phyloP scores from a whole-genome alignment of 805 yeast species.

The Yarrowia deformans region DNA sequence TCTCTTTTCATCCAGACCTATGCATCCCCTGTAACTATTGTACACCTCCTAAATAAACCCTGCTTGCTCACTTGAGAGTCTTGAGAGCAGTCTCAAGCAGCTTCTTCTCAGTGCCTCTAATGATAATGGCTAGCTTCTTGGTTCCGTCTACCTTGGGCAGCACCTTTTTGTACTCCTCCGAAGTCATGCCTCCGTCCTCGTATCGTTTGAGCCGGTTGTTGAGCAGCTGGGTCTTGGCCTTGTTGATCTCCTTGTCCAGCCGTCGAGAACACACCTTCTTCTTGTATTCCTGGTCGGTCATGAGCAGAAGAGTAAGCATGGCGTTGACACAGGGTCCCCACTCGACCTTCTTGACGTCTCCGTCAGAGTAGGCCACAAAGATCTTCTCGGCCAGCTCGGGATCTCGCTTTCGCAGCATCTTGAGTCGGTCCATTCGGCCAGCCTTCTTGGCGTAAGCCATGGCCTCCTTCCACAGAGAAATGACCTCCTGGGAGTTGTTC shows the following conservation, averaged over 20 bases:
- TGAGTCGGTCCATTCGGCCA: slow-evolving; percentile 45
- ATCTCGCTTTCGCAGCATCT: slow-evolving; percentile 58
- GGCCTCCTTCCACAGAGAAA: slow-evolving; percentile 64
- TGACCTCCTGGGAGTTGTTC: slow-evolving; percentile 62
- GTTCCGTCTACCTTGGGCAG: slow-evolving; percentile 38
- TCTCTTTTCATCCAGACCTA: not conserved
- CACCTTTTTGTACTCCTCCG: slow-evolving; percentile 44
- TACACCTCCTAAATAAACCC: not conserved
- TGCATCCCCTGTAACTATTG: slow-evolving; percentile 18
- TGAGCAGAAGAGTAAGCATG: slow-evolving; percentile 41
- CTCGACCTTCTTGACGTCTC: slow-evolving; percentile 41
- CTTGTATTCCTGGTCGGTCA: slow-evolving; percentile 42
- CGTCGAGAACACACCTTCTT: slow-evolving; percentile 40
- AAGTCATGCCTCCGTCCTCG: slow-evolving; percentile 44
- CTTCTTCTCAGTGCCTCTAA: slow-evolving; percentile 49
- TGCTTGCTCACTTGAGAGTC: not conserved
- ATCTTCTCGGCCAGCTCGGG: slow-evolving; percentile 44
- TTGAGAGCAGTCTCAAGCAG: slow-evolving; percentile 25
- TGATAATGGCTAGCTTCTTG: slow-evolving; percentile 42
- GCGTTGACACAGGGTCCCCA: slow-evolving; percentile 42
- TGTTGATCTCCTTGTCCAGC: slow-evolving; percentile 38
- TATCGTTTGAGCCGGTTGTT: slow-evolving; percentile 42
- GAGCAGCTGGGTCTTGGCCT: slow-evolving; percentile 40
- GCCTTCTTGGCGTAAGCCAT: slow-evolving; percentile 50
- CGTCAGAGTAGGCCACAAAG: slow-evolving; percentile 41